Evolutionary conservation across 495 filamentous ascomycete species (phyloP).

Genomic region (Copromyces sp.): DNA sequence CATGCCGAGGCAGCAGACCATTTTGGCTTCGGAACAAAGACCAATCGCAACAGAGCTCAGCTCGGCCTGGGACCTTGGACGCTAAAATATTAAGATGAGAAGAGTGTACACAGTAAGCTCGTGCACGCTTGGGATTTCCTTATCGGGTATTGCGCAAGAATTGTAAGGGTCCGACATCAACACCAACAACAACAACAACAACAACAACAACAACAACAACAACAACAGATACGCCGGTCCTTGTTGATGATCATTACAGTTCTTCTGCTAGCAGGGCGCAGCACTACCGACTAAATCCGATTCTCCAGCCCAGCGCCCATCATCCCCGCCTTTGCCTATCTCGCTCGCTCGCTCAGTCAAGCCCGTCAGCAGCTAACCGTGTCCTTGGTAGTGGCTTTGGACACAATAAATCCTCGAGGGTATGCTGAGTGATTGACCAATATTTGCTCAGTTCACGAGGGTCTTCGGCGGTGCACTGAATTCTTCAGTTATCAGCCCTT

Average conservation of each 20-base stretch:
- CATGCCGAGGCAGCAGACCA: neutral
- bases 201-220: neutral
- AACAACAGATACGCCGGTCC: neutral
- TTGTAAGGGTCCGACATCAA: neutral
- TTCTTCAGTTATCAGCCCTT: neutral
- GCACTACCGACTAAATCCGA: neutral
- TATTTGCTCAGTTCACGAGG: neutral
- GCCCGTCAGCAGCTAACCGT: neutral
- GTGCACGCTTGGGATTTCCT: neutral
- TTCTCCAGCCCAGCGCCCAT: neutral
- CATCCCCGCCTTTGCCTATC: neutral
- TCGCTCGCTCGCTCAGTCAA: neutral
- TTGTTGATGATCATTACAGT: neutral
- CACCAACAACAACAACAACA: neutral
- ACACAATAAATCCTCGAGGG: neutral
- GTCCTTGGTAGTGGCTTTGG: neutral
- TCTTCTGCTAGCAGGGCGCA: neutral
- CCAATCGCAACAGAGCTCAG: neutral
- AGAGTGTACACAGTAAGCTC: neutral
- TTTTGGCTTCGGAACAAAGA: neutral
- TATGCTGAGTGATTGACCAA: neutral
- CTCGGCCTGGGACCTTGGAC: neutral
- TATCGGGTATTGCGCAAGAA: neutral
- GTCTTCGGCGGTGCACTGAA: neutral
- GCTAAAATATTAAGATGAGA: neutral